Evolutionary conservation across 805 yeast species (phyloP).

Genomic region (Saccharomycopsis vini): DNA sequence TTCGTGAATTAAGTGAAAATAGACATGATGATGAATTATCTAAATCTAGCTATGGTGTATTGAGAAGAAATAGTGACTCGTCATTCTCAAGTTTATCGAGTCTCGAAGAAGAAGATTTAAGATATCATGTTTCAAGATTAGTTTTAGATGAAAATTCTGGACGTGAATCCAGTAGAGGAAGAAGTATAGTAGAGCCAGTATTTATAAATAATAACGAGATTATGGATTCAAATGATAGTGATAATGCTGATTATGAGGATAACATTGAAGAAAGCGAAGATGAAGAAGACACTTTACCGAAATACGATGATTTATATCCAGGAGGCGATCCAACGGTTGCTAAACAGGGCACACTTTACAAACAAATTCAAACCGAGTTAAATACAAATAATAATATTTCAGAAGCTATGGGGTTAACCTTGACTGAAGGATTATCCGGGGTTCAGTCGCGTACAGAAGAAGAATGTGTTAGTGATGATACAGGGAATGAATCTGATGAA

Average conservation of each 20-base stretch:
- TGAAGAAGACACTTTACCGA: slow-evolving; percentile 46
- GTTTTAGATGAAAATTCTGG: slow-evolving; percentile 24
- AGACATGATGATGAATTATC: background rate
- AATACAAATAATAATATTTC: too few species aligned
- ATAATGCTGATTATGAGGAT: slow-evolving; percentile 8
- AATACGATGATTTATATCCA: slow-evolving; percentile 72
- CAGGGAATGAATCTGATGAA: background rate
- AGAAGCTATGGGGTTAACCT: background rate
- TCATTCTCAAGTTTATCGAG: slow-evolving; percentile 17
- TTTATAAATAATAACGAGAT: slow-evolving; percentile 6
- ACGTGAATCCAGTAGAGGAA: background rate
- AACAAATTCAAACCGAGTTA: background rate
- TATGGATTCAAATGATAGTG: slow-evolving; percentile 13
- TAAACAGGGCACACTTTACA: background rate
- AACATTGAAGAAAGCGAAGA: slow-evolving; percentile 5
- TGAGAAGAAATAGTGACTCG: slow-evolving; percentile 1
- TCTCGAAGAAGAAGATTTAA: slow-evolving; percentile 23
- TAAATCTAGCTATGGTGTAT: slow-evolving; percentile 1
- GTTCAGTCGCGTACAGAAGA: too few species aligned
- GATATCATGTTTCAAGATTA: slow-evolving; percentile 29
- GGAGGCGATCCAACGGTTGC: slow-evolving; percentile 25
- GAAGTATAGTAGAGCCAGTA: slow-evolving; percentile 19
- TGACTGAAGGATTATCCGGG: too few species aligned
- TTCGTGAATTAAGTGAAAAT: slow-evolving; percentile 17
- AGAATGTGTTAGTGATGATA: slow-evolving; percentile 4